Evolutionary conservation across 108 stramenopile genomes (phyloP), one percentile per base, ranked within the genome.

Genomic region (Skeletonema marinoi): DNA sequence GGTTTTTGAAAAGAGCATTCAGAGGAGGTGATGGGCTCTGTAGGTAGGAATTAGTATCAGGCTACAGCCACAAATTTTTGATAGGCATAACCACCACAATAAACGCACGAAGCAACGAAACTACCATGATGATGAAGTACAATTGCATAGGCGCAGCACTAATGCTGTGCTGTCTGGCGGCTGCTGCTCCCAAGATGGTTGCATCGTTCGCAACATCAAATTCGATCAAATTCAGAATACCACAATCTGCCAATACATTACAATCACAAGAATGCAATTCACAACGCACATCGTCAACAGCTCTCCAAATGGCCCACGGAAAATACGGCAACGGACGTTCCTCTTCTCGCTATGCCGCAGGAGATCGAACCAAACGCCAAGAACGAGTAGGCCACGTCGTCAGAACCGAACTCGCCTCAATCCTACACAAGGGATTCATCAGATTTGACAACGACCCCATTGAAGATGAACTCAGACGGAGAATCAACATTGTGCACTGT

Each of bases 371-470:
- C 54, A 93, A 92, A 66, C 88, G 95, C 36, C 95, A 96, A 79
- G 89, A 88, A 65, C 87, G 95, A 12, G 93, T 96, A 30, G 92
- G 92, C 4, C 90, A 93, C 70, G 74, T 93, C 9, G 95, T 96
- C 9, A 89, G 88, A 9, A 72, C 84, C 3, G 95, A 93, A 78
- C 56, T 96, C 25, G 86, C 86, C 4, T 65, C 54, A 6, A 91
- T 96, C 31, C 32, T 96, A 25, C 88, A 93, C 39, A 62, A 42
- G 11, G 91, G 91, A 8, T 72, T 74, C 59, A 84, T 87, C 58
- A 84, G 83, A 35, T 67, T 79, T 21, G 87, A 83, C 66, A 75
- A 73, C 44, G 85, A 80, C 5, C 83, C 68, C 25, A 70, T 96
- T 61, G 94, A 93, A 12, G 84, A 81, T 61, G 92, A 90, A 17